Conservation (phyloP, 164 flowering plant genomes). For the Liriodendron chinense region DNA sequence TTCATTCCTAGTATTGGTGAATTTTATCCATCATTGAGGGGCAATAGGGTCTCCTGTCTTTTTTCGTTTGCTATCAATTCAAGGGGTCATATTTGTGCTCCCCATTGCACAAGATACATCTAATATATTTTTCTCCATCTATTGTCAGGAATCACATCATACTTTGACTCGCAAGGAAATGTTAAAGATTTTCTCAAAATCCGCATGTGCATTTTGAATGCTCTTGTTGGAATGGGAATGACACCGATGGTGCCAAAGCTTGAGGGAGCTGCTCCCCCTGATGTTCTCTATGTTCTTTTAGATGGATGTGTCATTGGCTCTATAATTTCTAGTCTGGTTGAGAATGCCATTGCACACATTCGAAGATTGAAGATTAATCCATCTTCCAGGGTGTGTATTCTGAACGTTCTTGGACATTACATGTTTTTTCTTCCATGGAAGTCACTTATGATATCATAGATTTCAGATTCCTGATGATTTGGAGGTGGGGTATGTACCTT, state of each 20-base stretch:
- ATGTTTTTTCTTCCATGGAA: not conserved
- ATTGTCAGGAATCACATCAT: constrained; percentile 72
- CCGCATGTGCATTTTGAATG: constrained; percentile 41
- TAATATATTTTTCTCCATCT: not conserved
- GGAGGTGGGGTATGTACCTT: constrained; percentile 92
- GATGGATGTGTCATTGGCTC: constrained; percentile 87
- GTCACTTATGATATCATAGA: not conserved
- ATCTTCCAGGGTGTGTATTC: constrained; percentile 45
- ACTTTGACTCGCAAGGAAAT: constrained; percentile 64
- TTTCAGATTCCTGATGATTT: constrained; percentile 83
- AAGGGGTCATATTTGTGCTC: not conserved
- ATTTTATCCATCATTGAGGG: not conserved
- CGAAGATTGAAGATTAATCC: constrained; percentile 62
- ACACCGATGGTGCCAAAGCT: constrained; percentile 63
- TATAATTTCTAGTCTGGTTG: constrained; percentile 44
- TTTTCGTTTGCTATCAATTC: not conserved
- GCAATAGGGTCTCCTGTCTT: not conserved
- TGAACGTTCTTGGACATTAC: not conserved
- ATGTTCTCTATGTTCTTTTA: constrained; percentile 63
- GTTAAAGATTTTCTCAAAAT: constrained; percentile 53
- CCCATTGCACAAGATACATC: not conserved
- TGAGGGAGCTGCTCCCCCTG: constrained; percentile 73
- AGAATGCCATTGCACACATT: constrained; percentile 60
- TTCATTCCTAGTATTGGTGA: not conserved
- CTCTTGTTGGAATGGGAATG: constrained; percentile 72